phyloP scores from a whole-genome alignment of 31 red algal species.

The Asparagopsis taxiformis region DNA sequence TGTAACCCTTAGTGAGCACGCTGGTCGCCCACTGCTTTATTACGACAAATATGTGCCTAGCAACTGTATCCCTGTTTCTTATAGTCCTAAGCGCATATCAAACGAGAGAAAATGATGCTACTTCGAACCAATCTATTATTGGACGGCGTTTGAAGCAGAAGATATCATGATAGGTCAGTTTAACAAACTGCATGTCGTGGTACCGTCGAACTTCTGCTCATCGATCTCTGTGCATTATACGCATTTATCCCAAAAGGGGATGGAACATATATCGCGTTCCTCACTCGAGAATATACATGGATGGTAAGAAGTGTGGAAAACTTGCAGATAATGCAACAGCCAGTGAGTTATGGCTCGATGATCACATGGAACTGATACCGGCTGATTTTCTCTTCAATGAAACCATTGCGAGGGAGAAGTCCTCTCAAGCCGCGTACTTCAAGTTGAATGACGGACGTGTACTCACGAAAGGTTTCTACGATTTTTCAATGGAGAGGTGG shows the following conservation, averaged over 20 bases:
- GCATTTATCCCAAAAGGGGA: slow-evolving; percentile 5
- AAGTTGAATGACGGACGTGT: neutral
- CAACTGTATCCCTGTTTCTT: neutral
- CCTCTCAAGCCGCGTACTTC: slow-evolving; percentile 13
- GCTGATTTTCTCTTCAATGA: slow-evolving; percentile 30
- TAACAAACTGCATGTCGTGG: neutral
- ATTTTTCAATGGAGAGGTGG: slow-evolving; percentile 17
- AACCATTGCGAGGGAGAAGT: slow-evolving; percentile 13
- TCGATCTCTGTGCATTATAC: slow-evolving; percentile 26
- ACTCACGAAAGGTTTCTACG: slow-evolving; percentile 14
- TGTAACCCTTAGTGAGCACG: neutral
- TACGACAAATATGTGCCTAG: neutral
- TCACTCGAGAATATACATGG: slow-evolving; percentile 43
- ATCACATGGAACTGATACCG: slow-evolving; percentile 43
- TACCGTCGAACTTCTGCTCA: slow-evolving; percentile 22
- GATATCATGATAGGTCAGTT: slow-evolving; percentile 27
- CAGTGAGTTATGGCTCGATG: slow-evolving; percentile 26
- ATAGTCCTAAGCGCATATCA: neutral
- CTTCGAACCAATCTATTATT: slow-evolving; percentile 1
- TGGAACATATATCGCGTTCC: slow-evolving; percentile 37
- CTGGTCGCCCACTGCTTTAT: neutral
- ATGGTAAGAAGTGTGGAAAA: slow-evolving; percentile 27
- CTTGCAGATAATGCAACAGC: slow-evolving; percentile 28
- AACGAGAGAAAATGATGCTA: neutral
- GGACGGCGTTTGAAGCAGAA: slow-evolving; percentile 11